Base-by-base conservation (phyloP, 2,329 filamentous ascomycete genomes). In the Botryotinia narcissicola region DNA sequence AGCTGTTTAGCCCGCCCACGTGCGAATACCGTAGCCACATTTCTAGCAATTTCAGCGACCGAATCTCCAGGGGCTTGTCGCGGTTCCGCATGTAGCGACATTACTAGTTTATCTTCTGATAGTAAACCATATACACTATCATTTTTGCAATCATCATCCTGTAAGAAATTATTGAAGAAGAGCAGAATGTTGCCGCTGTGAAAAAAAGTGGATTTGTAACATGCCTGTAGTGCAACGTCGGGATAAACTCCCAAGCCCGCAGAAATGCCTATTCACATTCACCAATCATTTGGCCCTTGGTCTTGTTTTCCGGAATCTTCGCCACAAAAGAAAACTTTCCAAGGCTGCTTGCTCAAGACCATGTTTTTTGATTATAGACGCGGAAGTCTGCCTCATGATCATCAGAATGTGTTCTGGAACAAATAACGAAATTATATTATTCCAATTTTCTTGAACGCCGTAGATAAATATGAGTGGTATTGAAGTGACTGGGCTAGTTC, bases 1-100 rank as follows among this genome's bases (percentile, higher is more conserved):
- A 68, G 64, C 25, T 68, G 64, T 54, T 68, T 68, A 9, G 64
- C 35, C n/a, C 64, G 32, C 35, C 46, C 46, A 68, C 64, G 64
- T 54, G 46, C 35, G 29, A 68, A 68, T 12, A 68, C 64, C 9
- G 46, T 68, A 16, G 64, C 64, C 35, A 68, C 64, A 68, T 68
- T 68, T 29, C 35, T 68, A 68, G 64, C 46, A 68, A 54, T 54
- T 54, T 68, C 64, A 40, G 46, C 46, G 4, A 68, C 57, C 16
- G 64, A 54, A 42, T 54, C 64, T 54, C 64, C 64, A 42, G 25
- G 5, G 6, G 20, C 29, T 40, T n/a, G 64, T 14, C 25, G 25
- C 1, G 46, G 37, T 35, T 54, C 64, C 1, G 22, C 37, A 67
- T 35, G 1, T 20, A 67, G 25, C 16, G 46, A 54, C 64, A 68